These are phyloP conservation scores for Aquilaria malaccensis DNA, from an alignment of 345 rosid species.

Conservation along the genomic window DNA sequence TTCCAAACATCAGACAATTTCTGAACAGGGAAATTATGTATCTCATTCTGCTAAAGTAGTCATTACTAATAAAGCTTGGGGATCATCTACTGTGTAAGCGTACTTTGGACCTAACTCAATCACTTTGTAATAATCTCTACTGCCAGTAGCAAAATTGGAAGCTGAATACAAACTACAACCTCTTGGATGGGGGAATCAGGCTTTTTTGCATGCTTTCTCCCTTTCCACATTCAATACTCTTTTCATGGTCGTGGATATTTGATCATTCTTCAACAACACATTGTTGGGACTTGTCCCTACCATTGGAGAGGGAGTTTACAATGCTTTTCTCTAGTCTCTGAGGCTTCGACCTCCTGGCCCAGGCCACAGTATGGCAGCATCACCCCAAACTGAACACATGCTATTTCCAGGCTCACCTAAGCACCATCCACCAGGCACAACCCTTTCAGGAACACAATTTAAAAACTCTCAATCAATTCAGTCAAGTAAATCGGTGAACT, in stretches of 20 bases:
- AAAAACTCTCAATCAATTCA: conserved; percentile 69
- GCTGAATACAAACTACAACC: too few relatives aligned
- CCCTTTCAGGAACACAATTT: conserved; percentile 41
- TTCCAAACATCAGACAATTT: too few relatives aligned
- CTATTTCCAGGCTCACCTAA: conserved; percentile 49
- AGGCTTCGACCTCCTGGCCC: conserved; percentile 52
- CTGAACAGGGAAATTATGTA: too few relatives aligned
- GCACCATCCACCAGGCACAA: conserved; percentile 96
- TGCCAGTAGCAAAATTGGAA: too few relatives aligned
- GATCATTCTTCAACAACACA: conserved; percentile 41
- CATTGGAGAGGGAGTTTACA: conserved; percentile 44
- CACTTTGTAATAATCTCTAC: too few relatives aligned
- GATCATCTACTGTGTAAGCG: background rate
- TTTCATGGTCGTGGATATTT: too few relatives aligned
- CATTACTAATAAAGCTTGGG: background rate
- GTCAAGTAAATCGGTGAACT: conserved; percentile 44
- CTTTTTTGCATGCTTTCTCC: background rate
- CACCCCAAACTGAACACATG: conserved; percentile 76
- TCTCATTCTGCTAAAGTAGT: background rate
- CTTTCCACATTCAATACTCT: too few relatives aligned
- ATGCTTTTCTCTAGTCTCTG: conserved; percentile 57
- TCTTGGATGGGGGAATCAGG: too few relatives aligned
- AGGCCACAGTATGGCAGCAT: conserved; percentile 75
- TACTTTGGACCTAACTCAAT: background rate
- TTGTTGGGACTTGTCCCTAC: conserved; percentile 44